These are phyloP conservation scores for Tagetes erecta DNA, from an alignment of 129 eudicot species.

Conservation along the genomic window DNA sequence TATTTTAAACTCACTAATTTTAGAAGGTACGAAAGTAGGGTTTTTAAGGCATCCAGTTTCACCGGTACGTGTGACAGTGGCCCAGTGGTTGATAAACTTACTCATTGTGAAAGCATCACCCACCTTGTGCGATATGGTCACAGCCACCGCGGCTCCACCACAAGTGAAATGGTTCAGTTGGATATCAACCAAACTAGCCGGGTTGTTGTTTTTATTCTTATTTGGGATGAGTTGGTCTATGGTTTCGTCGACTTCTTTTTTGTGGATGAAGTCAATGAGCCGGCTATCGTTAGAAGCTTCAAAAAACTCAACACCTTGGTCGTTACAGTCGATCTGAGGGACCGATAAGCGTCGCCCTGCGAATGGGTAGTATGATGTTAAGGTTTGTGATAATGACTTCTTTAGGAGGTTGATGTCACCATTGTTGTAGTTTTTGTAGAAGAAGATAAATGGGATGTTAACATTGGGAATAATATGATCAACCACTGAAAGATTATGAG, in stretches of 20 bases:
- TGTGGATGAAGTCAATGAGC: neutral
- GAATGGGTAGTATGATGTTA: slow-evolving; percentile 31
- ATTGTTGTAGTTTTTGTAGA: slow-evolving; percentile 8
- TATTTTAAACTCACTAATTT: neutral
- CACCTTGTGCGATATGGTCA: slow-evolving; percentile 21
- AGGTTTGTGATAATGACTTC: slow-evolving; percentile 22
- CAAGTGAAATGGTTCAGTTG: slow-evolving; percentile 8
- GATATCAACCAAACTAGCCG: too few relatives aligned
- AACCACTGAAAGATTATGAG: slow-evolving; percentile 25
- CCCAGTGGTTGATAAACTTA: slow-evolving; percentile 28
- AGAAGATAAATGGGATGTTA: slow-evolving; percentile 22
- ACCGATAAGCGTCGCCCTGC: slow-evolving; percentile 20
- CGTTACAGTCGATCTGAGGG: slow-evolving; percentile 26
- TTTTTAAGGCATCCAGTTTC: neutral
- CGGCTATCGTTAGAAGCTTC: slow-evolving; percentile 16
- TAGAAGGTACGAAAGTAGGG: slow-evolving; percentile 10
- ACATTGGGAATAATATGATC: slow-evolving; percentile 20
- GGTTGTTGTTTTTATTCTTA: neutral
- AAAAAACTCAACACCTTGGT: slow-evolving; percentile 16
- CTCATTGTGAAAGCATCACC: slow-evolving; percentile 4
- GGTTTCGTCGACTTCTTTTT: slow-evolving; percentile 5
- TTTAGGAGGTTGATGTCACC: slow-evolving; percentile 7
- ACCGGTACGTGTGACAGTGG: neutral
- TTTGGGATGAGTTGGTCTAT: slow-evolving; percentile 21
- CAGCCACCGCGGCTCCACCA: slow-evolving; percentile 22